phyloP scores from a whole-genome alignment of 257 asterid genomes.

The Solanum dulcamara region DNA sequence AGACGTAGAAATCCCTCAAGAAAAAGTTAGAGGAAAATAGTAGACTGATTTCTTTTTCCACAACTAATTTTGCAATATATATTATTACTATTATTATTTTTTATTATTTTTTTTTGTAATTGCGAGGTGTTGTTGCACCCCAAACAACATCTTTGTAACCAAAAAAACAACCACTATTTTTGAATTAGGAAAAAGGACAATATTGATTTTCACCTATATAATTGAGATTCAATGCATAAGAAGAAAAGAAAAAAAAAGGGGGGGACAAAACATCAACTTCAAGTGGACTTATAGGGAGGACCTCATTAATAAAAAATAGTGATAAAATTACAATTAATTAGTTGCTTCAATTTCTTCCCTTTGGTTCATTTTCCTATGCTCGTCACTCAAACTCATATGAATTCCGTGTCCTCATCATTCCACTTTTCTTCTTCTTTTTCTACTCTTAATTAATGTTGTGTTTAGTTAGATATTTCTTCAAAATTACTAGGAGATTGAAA shows the following conservation, averaged over 20 bases:
- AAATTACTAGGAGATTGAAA: no score
- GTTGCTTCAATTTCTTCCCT: background rate
- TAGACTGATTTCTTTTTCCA: background rate
- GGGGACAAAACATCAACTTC: background rate
- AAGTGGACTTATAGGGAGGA: background rate
- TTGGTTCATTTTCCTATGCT: background rate
- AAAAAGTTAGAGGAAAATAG: background rate
- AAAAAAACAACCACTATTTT: background rate
- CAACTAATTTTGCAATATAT: background rate
- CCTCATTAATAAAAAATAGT: background rate
- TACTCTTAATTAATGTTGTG: background rate
- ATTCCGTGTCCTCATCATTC: background rate
- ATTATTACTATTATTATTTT: no score
- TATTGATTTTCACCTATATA: background rate
- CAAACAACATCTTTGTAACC: background rate
- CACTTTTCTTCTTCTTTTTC: background rate
- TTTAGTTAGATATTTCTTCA: background rate
- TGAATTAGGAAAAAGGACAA: background rate
- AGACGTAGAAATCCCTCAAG: background rate
- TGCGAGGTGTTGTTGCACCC: background rate
- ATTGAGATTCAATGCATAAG: background rate
- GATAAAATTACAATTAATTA: background rate
- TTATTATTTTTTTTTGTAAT: no score
- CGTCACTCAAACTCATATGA: background rate
- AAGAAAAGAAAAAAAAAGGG: no score